Conservation (phyloP, 2,329 filamentous ascomycete genomes). For the Knufia fluminis region DNA sequence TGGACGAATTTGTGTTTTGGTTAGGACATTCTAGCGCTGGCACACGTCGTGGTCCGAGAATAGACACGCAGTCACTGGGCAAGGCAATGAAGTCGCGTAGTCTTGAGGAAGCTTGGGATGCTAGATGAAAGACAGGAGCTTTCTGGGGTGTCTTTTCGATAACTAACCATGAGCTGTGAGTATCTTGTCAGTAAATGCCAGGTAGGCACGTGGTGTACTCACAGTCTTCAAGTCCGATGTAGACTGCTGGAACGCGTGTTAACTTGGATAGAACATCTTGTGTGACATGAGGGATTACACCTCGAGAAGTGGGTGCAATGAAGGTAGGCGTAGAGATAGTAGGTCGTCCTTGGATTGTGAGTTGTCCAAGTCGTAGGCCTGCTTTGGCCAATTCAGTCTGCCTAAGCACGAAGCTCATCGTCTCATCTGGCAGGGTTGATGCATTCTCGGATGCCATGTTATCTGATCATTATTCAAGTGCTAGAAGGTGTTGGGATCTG, state of each 20-base stretch:
- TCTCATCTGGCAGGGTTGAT: constrained; percentile 24
- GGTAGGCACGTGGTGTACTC: constrained; percentile 30
- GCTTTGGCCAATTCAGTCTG: constrained; percentile 28
- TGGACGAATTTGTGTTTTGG: constrained; percentile 58
- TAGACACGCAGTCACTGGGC: constrained; percentile 53
- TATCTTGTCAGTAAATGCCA: constrained; percentile 29
- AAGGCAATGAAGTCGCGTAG: constrained; percentile 71
- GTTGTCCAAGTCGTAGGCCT: constrained; percentile 55
- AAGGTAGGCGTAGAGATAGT: constrained; percentile 76
- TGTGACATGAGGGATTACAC: constrained; percentile 76
- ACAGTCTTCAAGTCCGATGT: constrained; percentile 91
- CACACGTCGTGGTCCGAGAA: constrained; percentile 69
- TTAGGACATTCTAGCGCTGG: constrained; percentile 63
- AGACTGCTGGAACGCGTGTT: constrained; percentile 58
- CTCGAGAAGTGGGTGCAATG: constrained; percentile 70
- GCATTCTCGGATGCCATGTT: constrained; percentile 2
- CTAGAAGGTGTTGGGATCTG: no score
- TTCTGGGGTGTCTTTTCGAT: constrained; percentile 47
- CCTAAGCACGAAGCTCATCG: constrained; percentile 32
- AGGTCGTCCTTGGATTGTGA: constrained; percentile 54
- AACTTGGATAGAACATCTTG: constrained; percentile 68
- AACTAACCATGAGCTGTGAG: constrained; percentile 42
- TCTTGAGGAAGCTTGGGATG: constrained; percentile 42
- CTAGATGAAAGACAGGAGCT: constrained; percentile 43
- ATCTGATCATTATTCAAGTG: neutral